These are phyloP conservation scores for Westerdykella aurantiaca DNA, from an alignment of 2,329 filamentous ascomycete genomes.

Conservation along the genomic window DNA sequence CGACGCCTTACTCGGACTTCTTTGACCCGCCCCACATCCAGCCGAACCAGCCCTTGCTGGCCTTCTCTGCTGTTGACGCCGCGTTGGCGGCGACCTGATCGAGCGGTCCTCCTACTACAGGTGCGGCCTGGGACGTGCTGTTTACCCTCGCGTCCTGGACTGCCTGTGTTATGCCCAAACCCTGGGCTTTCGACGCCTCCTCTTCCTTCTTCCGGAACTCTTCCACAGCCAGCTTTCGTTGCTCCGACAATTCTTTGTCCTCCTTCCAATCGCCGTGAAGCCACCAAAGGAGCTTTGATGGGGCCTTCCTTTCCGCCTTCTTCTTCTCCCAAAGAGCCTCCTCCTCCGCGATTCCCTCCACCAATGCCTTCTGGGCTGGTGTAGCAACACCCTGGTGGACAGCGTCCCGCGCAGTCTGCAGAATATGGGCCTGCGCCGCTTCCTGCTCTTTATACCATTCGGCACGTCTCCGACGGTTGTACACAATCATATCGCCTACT, in stretches of 20 bases:
- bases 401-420: constrained; percentile 42
- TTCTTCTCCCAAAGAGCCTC: constrained; percentile 45
- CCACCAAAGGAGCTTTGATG: constrained; percentile 31
- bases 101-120: constrained; percentile 39
- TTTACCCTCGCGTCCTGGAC: constrained; percentile 30
- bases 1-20: constrained; percentile 19
- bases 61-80: constrained; percentile 31
- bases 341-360: constrained; percentile 57
- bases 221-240: constrained; percentile 27
- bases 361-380: constrained; percentile 48
- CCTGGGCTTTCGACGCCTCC: constrained; percentile 12
- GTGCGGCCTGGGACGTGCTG: constrained; percentile 6
- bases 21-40: constrained; percentile 40
- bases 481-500: constrained; percentile 59
- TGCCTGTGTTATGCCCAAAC: constrained; percentile 24
- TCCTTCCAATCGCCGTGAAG: constrained; percentile 35
- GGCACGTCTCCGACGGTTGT: constrained; percentile 59
- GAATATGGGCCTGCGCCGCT: constrained; percentile 38
- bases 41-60: constrained; percentile 42
- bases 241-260: constrained; percentile 31
- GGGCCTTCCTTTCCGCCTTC: constrained; percentile 27
- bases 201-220: constrained; percentile 25
- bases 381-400: constrained; percentile 41
- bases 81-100: constrained; percentile 43
- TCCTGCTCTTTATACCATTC: constrained; percentile 55